Conservation (phyloP, 805 yeast species). For the Starmerella apis region DNA sequence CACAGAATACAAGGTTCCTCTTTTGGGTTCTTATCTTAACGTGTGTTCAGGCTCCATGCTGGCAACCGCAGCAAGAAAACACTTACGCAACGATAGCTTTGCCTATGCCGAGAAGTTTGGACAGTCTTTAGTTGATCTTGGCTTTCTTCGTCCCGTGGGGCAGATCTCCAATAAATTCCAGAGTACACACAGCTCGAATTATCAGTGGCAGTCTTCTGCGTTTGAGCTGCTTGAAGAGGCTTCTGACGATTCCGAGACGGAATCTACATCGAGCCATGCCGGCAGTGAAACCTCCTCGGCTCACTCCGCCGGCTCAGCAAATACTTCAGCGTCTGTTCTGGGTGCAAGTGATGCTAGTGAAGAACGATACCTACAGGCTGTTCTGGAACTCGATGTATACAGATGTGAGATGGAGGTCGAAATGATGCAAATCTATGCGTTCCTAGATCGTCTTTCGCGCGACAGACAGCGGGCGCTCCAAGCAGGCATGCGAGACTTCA, state of each 20-base stretch:
- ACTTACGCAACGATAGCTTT: constrained; percentile 40
- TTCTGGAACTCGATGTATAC: constrained; percentile 47
- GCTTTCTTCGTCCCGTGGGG: constrained; percentile 54
- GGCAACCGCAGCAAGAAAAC: constrained; percentile 47
- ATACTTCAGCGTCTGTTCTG: background rate
- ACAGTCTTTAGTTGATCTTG: constrained; percentile 54
- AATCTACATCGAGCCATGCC: background rate
- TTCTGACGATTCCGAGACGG: background rate
- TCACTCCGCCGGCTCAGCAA: background rate
- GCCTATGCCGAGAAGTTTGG: constrained; percentile 66
- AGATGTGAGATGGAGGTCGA: constrained; percentile 62
- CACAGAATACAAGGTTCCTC: constrained; percentile 48
- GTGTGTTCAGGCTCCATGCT: constrained; percentile 54
- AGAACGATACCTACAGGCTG: constrained; percentile 41
- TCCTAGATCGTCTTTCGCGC: constrained; percentile 63
- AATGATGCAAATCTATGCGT: constrained; percentile 52
- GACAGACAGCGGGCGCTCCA: constrained; percentile 60
- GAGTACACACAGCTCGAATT: constrained; percentile 56
- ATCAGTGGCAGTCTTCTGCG: constrained; percentile 45
- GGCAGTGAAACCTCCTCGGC: background rate
- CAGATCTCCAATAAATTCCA: constrained; percentile 42
- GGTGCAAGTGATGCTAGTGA: constrained; percentile 20
- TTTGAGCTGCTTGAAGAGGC: constrained; percentile 14
- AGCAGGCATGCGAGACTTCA: constrained; percentile 53
- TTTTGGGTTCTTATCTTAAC: constrained; percentile 54